Evolutionary conservation across 108 stramenopile genomes (phyloP).

Genomic region (Pseudonitzschia delicatissima): DNA sequence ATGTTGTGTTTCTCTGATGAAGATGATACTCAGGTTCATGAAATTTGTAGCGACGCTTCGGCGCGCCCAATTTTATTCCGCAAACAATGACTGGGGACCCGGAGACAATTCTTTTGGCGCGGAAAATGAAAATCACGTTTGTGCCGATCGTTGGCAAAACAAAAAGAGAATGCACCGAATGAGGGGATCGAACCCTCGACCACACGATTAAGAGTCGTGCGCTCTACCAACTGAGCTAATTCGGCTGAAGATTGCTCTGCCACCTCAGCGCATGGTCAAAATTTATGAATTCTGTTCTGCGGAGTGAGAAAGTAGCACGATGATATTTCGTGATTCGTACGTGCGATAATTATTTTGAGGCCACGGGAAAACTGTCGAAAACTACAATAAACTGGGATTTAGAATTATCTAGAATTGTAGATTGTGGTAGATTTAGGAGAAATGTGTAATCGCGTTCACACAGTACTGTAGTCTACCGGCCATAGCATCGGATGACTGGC

Average conservation of each 20-base stretch:
- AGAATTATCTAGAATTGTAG: too few relatives aligned
- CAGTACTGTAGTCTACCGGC: not conserved
- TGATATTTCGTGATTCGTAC: too few relatives aligned
- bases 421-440: too few relatives aligned
- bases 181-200: constrained; percentile 83
- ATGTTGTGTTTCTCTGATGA: too few relatives aligned
- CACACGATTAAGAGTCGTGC: constrained; percentile 96
- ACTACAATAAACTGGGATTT: too few relatives aligned
- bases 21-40: too few relatives aligned
- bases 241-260: constrained; percentile 24
- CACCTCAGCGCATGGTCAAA: too few relatives aligned
- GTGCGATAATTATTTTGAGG: too few relatives aligned
- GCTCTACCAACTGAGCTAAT: constrained; percentile 92
- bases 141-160: not conserved
- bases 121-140: not conserved
- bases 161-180: constrained; percentile 33
- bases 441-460: too few relatives aligned
- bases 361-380: too few relatives aligned
- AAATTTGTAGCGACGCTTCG: not conserved
- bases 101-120: not conserved
- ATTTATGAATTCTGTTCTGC: too few relatives aligned
- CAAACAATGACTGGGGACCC: not conserved
- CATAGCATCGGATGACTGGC: constrained; percentile 20
- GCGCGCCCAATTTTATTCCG: not conserved
- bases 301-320: too few relatives aligned